phyloP scores from a whole-genome alignment of 371 early-diverging fungal genomes.

The Zopfochytrium polystomum region DNA sequence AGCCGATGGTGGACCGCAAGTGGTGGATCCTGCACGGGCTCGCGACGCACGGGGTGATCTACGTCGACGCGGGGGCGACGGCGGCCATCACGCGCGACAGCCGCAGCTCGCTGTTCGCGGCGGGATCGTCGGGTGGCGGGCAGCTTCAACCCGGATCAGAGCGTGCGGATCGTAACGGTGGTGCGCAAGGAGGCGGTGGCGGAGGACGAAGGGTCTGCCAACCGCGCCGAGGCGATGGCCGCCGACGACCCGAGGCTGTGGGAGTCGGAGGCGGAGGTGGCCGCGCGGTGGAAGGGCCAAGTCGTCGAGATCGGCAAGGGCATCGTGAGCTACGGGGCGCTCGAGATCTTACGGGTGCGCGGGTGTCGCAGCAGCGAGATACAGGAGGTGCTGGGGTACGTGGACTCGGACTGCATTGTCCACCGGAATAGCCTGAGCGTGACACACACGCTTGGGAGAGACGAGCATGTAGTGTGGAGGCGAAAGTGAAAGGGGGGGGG shows the following conservation, averaged over 20 bases:
- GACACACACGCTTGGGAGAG: constrained; percentile 1
- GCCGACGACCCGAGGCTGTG: constrained; percentile 28
- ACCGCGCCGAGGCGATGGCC: neutral
- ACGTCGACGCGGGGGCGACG: no score
- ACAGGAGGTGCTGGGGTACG: constrained; percentile 77
- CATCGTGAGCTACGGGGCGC: constrained; percentile 79
- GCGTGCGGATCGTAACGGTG: constrained; percentile 72
- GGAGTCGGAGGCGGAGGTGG: no score
- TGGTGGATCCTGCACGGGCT: constrained; percentile 96
- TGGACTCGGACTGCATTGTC: constrained; percentile 81
- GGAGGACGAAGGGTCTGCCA: no score
- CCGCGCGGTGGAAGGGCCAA: constrained; percentile 19
- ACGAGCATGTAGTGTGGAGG: no score
- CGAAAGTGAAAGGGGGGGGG: no score
- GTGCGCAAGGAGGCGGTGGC: no score
- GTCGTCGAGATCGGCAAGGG: constrained; percentile 81
- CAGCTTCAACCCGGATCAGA: constrained; percentile 79
- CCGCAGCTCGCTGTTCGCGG: constrained; percentile 84
- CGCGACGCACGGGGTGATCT: constrained; percentile 77
- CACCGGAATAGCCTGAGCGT: constrained; percentile 78
- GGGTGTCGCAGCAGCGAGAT: constrained; percentile 77
- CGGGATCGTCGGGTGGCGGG: constrained; percentile 82
- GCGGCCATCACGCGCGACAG: no score
- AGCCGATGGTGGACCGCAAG: no score
- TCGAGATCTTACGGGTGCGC: constrained; percentile 79